Percentiles rank a stretch among this genome's conserved stretches.
Evolutionary conservation across 129 eudicot species (phyloP).

Genomic region (Sambucus nigra): DNA sequence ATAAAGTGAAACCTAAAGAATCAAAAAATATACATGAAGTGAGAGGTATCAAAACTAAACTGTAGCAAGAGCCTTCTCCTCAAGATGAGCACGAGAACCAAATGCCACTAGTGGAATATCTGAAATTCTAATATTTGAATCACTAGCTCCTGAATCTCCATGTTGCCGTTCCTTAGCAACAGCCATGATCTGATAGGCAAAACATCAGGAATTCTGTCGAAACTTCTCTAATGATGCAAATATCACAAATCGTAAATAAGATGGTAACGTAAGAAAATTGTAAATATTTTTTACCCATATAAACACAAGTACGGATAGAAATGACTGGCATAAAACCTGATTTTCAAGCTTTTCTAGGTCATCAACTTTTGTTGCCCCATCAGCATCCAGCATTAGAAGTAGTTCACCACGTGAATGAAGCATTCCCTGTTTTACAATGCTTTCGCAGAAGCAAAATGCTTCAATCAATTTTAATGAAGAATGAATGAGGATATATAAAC

Average conservation of each 20-base stretch:
- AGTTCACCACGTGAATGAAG: constrained; percentile 94
- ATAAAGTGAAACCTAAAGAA: neutral
- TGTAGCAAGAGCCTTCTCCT: constrained; percentile 92
- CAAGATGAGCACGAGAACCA: constrained; percentile 87
- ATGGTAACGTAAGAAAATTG: too few species aligned
- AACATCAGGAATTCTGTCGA: constrained; percentile 14
- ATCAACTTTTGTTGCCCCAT: constrained; percentile 93
- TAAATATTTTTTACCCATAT: neutral
- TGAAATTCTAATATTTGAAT: constrained; percentile 35
- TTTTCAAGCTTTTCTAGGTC: constrained; percentile 96
- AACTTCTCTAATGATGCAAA: constrained; percentile 2
- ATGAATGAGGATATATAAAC: neutral
- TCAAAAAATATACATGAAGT: neutral
- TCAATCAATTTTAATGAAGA: constrained; percentile 32
- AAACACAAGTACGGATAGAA: neutral
- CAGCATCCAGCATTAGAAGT: constrained; percentile 96
- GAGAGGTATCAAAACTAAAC: constrained; percentile 27
- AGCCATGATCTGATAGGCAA: constrained; percentile 56
- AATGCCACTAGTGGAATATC: constrained; percentile 64
- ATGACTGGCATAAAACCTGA: constrained; percentile 45
- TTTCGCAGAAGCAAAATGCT: constrained; percentile 80
- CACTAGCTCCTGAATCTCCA: constrained; percentile 26
- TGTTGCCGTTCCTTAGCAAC: constrained; percentile 39
- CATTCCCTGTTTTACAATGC: constrained; percentile 98
- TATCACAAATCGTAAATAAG: neutral